Conservation (phyloP, 1,139 yeast species). For the Scheffersomyces illinoinensis region DNA sequence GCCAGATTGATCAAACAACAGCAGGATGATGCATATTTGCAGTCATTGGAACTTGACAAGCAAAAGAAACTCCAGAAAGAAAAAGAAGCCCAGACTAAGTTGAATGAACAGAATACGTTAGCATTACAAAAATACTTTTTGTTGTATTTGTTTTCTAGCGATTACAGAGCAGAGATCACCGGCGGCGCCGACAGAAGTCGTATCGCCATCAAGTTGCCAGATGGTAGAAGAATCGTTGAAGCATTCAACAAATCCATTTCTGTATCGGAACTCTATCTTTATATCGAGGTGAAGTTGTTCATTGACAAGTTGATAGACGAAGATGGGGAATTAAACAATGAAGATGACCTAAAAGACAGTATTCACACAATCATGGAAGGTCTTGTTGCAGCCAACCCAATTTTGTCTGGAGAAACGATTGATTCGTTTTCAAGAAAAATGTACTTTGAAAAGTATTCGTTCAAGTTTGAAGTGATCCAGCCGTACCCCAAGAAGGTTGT, state of each 20-base stretch:
- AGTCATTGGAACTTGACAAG: slow-evolving; percentile 49
- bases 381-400: not conserved
- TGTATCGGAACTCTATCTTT: slow-evolving; percentile 64
- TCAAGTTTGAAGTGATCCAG: slow-evolving; percentile 42
- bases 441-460: slow-evolving; percentile 26
- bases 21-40: slow-evolving; percentile 58
- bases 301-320: slow-evolving; percentile 11
- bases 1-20: slow-evolving; percentile 53
- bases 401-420: not conserved
- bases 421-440: slow-evolving; percentile 11
- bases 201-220: slow-evolving; percentile 43
- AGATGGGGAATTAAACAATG: slow-evolving; percentile 2
- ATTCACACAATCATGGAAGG: not conserved
- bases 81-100: slow-evolving; percentile 9
- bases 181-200: slow-evolving; percentile 14
- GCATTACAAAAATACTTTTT: slow-evolving; percentile 1
- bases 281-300: slow-evolving; percentile 51
- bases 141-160: slow-evolving; percentile 1
- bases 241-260: slow-evolving; percentile 50
- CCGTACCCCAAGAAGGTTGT: slow-evolving; percentile 45
- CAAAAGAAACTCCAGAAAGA: slow-evolving; percentile 35
- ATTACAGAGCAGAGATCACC: slow-evolving; percentile 3
- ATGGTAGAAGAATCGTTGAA: slow-evolving; percentile 65
- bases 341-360: slow-evolving; percentile 9
- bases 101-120: not conserved